A percentile compares a stretch with the other conserved stretches of the same genome.
These are phyloP conservation scores for Candida succiphila DNA, from an alignment of 805 yeast species.

Conservation along the genomic window DNA sequence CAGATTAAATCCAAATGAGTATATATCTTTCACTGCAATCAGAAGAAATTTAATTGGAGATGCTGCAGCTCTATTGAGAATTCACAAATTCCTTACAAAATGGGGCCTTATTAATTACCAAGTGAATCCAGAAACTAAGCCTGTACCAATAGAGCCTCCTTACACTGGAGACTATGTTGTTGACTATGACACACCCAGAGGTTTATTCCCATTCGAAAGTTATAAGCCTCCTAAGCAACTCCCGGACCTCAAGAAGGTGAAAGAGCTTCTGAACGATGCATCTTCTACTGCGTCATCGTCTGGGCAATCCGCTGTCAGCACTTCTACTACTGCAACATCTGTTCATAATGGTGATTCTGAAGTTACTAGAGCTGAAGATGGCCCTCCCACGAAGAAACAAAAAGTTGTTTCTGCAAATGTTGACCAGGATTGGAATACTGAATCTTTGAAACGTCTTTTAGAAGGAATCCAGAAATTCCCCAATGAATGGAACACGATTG, in stretches of 20 bases:
- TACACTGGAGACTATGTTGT: slow-evolving; percentile 69
- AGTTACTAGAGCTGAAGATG: slow-evolving; percentile 1
- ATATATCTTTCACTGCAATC: slow-evolving; percentile 80
- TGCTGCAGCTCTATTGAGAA: slow-evolving; percentile 78
- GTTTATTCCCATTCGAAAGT: slow-evolving; percentile 84
- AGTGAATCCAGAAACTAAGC: slow-evolving; percentile 70
- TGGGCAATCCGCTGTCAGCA: not conserved
- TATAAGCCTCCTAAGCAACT: slow-evolving; percentile 54
- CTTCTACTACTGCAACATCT: not conserved
- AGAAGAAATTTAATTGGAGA: slow-evolving; percentile 88
- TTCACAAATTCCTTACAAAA: slow-evolving; percentile 72
- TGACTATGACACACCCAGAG: slow-evolving; percentile 82
- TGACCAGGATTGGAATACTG: slow-evolving; percentile 51
- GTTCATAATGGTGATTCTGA: too few species aligned
- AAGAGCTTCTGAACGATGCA: slow-evolving; percentile 8
- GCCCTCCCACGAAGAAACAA: slow-evolving; percentile 12
- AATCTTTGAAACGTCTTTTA: slow-evolving; percentile 50
- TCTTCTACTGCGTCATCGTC: not conserved
- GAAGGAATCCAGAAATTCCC: slow-evolving; percentile 52
- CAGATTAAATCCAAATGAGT: slow-evolving; percentile 82
- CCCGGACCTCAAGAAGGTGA: slow-evolving; percentile 22
- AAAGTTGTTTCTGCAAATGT: slow-evolving; percentile 25
- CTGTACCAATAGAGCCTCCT: slow-evolving; percentile 61
- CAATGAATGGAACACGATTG: slow-evolving; percentile 73
- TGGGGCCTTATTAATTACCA: slow-evolving; percentile 96